Conservation (phyloP, 768 basidiomycete species). For the Strobilomyces dryophilus region DNA sequence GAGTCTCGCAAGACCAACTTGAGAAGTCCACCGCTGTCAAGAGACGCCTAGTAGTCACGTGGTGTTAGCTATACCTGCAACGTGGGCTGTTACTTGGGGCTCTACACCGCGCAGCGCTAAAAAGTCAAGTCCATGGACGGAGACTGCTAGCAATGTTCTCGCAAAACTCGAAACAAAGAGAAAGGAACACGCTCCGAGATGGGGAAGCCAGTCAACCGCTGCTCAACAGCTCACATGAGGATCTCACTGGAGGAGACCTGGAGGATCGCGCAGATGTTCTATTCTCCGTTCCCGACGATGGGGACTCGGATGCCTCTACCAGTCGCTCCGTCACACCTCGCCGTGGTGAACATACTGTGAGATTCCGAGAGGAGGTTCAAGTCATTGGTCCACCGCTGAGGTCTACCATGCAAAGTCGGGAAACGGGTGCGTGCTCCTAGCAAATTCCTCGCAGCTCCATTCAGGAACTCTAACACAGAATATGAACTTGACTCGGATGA, state of each 20-base stretch:
- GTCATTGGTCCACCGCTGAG: constrained; percentile 64
- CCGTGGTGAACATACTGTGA: constrained; percentile 45
- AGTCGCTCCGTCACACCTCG: constrained; percentile 34
- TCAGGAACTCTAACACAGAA: constrained; percentile 41
- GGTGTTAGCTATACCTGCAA: constrained; percentile 5
- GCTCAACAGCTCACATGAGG: constrained; percentile 43
- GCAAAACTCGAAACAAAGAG: constrained; percentile 27
- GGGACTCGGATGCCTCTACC: constrained; percentile 41
- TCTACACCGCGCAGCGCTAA: background rate
- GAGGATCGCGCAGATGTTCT: constrained; percentile 33
- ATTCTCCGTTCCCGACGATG: constrained; percentile 53
- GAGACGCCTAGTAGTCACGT: constrained; percentile 20
- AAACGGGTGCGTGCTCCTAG: constrained; percentile 61
- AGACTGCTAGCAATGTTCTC: constrained; percentile 26
- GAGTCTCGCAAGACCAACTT: too few relatives aligned
- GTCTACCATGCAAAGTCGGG: constrained; percentile 73
- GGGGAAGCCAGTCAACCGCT: constrained; percentile 56
- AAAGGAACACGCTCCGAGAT: constrained; percentile 19
- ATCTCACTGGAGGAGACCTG: constrained; percentile 29
- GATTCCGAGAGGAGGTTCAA: constrained; percentile 67
- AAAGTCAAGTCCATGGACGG: constrained; percentile 16
- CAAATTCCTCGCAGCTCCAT: background rate
- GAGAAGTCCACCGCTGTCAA: too few relatives aligned
- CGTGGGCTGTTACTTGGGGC: background rate
- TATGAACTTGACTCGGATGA: constrained; percentile 85